A percentile compares a stretch with the other conserved stretches of the same genome.
Evolutionary conservation across 192 early-diverging fungal species (phyloP).

Genomic region (Gamsiella multidivaricata): DNA sequence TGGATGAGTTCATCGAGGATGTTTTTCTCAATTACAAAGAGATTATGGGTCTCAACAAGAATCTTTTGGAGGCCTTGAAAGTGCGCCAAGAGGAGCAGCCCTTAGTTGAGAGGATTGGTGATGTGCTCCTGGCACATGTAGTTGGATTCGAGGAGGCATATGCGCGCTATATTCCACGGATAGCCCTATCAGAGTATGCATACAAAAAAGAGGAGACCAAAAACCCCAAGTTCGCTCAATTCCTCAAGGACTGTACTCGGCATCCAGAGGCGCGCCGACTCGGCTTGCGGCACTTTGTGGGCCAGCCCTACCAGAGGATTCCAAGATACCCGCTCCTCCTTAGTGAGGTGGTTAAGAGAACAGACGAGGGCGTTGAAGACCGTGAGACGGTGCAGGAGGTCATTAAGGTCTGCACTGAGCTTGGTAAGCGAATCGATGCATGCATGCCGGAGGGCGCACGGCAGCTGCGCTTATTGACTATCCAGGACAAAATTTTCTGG

Average conservation of each 20-base stretch:
- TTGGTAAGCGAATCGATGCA: slow-evolving; percentile 79
- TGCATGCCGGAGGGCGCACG: slow-evolving; percentile 60
- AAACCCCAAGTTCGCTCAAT: slow-evolving; percentile 76
- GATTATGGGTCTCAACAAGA: slow-evolving; percentile 66
- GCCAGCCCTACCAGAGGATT: slow-evolving; percentile 76
- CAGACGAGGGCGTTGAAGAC: slow-evolving; percentile 75
- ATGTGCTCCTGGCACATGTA: slow-evolving; percentile 76
- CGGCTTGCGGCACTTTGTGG: slow-evolving; percentile 47
- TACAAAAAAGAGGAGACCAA: slow-evolving; percentile 74
- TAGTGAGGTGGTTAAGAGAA: slow-evolving; percentile 73
- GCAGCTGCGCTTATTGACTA: slow-evolving; percentile 16
- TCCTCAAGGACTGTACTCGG: slow-evolving; percentile 69
- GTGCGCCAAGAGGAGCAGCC: slow-evolving; percentile 71
- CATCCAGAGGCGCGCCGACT: slow-evolving; percentile 46
- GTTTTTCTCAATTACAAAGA: slow-evolving; percentile 80
- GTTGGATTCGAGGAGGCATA: slow-evolving; percentile 74
- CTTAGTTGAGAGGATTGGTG: slow-evolving; percentile 85
- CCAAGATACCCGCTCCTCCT: slow-evolving; percentile 84
- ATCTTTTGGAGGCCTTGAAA: slow-evolving; percentile 64
- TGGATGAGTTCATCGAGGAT: slow-evolving; percentile 69
- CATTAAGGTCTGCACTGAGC: slow-evolving; percentile 71
- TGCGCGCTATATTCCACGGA: slow-evolving; percentile 82
- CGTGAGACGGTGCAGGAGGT: slow-evolving; percentile 71
- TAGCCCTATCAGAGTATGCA: slow-evolving; percentile 77
- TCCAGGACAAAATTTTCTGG: slow-evolving; percentile 32